A percentile compares a stretch with the other conserved stretches of the same genome.
Evolutionary conservation across 106 monocot species (phyloP).

Genomic region (Narthecium ossifragum): DNA sequence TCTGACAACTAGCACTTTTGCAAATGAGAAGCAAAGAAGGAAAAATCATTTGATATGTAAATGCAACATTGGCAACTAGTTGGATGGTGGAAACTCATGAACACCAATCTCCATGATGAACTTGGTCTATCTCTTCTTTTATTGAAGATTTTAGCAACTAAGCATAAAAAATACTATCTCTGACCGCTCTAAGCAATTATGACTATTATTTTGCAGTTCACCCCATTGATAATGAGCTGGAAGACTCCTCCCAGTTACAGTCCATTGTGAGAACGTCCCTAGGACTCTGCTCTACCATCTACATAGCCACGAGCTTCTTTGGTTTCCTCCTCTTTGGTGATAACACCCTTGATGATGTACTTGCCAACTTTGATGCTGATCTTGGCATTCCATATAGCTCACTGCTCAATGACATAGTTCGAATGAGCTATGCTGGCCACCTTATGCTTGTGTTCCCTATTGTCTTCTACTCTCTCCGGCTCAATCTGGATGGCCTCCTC

Average conservation of each 20-base stretch:
- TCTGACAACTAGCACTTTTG: too few relatives aligned
- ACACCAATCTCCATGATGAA: too few relatives aligned
- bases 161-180: too few relatives aligned
- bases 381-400: conserved; percentile 79
- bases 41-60: too few relatives aligned
- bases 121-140: too few relatives aligned
- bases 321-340: conserved; percentile 89
- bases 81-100: too few relatives aligned
- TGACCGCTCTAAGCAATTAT: not conserved
- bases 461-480: conserved; percentile 68
- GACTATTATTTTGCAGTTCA: conserved; percentile 65
- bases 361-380: conserved; percentile 79
- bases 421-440: conserved; percentile 79
- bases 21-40: too few relatives aligned
- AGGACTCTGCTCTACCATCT: conserved; percentile 67
- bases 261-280: conserved; percentile 74
- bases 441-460: conserved; percentile 97
- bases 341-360: conserved; percentile 82
- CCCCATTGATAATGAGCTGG: conserved; percentile 78
- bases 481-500: conserved; percentile 84
- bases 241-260: conserved; percentile 62
- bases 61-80: too few relatives aligned
- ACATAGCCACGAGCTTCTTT: conserved; percentile 85
- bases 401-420: conserved; percentile 54
- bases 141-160: too few relatives aligned